A percentile compares a stretch with the other conserved stretches of the same genome.
Evolutionary conservation across 192 early-diverging fungal species (phyloP).

Genomic region (Lunasporangiospora selenospora): DNA sequence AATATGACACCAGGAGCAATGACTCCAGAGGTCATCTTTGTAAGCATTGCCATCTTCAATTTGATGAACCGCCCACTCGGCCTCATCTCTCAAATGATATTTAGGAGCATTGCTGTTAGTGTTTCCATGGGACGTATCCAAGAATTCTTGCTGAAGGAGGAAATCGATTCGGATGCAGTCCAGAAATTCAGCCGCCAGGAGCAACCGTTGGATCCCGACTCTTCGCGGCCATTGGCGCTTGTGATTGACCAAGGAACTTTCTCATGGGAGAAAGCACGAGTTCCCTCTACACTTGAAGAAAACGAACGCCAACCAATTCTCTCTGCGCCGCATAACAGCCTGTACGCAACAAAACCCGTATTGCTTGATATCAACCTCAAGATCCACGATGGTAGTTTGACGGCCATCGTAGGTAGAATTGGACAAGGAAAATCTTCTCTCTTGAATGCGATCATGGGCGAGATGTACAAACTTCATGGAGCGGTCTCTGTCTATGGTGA

Average conservation of each 20-base stretch:
- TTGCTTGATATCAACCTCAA: constrained; percentile 45
- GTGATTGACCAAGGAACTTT: constrained; percentile 25
- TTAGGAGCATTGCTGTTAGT: constrained; percentile 57
- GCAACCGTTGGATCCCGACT: neutral
- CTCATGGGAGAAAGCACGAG: constrained; percentile 11
- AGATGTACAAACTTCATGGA: constrained; percentile 71
- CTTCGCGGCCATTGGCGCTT: constrained; percentile 4
- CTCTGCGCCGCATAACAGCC: no score
- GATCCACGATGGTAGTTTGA: constrained; percentile 32
- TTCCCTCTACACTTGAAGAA: neutral
- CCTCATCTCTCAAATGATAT: constrained; percentile 62
- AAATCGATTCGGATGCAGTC: constrained; percentile 26
- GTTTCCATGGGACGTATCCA: constrained; percentile 64
- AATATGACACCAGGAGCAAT: constrained; percentile 31
- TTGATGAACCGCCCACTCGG: constrained; percentile 61
- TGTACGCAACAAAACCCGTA: neutral
- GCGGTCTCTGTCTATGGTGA: constrained; percentile 64
- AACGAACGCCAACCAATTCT: constrained; percentile 27
- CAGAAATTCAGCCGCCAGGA: constrained; percentile 24
- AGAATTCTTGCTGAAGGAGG: constrained; percentile 47
- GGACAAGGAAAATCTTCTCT: constrained; percentile 80
- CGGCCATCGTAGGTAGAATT: constrained; percentile 30
- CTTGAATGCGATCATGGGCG: constrained; percentile 76
- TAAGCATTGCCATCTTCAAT: constrained; percentile 69
- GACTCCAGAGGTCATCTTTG: constrained; percentile 60